Percentiles rank a stretch among this genome's conserved stretches.
Evolutionary conservation across 352 stramenopile species (phyloP).

Genomic region (Pythium scleroteichum): DNA sequence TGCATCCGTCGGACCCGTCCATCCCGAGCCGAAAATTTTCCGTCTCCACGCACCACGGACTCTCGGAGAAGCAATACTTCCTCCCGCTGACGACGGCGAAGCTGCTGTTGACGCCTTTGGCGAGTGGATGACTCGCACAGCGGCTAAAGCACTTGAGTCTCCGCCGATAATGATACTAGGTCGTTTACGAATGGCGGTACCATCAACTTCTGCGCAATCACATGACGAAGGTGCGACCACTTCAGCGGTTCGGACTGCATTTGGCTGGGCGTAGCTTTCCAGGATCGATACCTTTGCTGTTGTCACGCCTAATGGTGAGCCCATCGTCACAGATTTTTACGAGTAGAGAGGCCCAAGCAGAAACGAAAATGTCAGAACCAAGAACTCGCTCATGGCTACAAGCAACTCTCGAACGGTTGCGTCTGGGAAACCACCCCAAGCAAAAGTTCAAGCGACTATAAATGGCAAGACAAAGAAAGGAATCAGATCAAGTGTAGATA

Average conservation of each 20-base stretch:
- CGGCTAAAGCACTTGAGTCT: slow-evolving; percentile 31
- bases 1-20: slow-evolving; percentile 19
- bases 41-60: slow-evolving; percentile 19
- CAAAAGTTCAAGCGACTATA: too few species aligned
- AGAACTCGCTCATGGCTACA: too few species aligned
- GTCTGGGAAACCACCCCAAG: not conserved
- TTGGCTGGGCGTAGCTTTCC: slow-evolving; percentile 37
- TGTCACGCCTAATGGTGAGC: not conserved
- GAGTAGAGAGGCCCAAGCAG: too few species aligned
- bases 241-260: not conserved
- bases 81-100: not conserved
- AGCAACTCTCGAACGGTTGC: not conserved
- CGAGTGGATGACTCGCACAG: slow-evolving; percentile 38
- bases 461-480: slow-evolving; percentile 1
- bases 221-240: not conserved
- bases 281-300: slow-evolving; percentile 31
- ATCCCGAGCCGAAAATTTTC: slow-evolving; percentile 23
- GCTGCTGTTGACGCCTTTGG: slow-evolving; percentile 15
- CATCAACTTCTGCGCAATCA: not conserved
- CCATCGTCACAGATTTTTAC: slow-evolving; percentile 2
- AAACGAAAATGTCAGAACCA: too few species aligned
- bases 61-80: not conserved
- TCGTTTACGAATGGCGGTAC: slow-evolving; percentile 14
- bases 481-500: slow-evolving; percentile 49
- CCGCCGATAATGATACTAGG: slow-evolving; percentile 36